Base-by-base conservation (phyloP, 495 filamentous ascomycete genomes). In the Penicillium steckii region DNA sequence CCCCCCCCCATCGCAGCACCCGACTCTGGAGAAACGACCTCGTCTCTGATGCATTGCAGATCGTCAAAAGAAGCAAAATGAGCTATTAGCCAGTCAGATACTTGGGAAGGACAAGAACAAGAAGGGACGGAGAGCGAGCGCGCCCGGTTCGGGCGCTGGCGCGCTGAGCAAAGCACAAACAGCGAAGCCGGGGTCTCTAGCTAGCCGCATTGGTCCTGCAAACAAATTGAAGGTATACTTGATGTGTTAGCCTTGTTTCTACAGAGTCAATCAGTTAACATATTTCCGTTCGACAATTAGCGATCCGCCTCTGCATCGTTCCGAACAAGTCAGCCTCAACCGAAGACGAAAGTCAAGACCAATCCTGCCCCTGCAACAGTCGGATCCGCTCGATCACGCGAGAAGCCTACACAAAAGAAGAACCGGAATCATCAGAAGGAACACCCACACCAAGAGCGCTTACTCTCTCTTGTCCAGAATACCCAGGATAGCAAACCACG, bases 131-230 rank as follows among this genome's bases (percentile, higher is more conserved):
- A 78, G 82, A 53, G 60, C 77, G 0, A 86, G 79, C 65, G 79
- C 83, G 8, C 78, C 83, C 5, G 71, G 75, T 12, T 65, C 70
- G n/a, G 76, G 68, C 30, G 33, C 50, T 22, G 59, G 68, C 44
- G 69, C 33, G 18, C 33, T 64, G 32, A 68, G 73, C 54, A 81
- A 79, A 52, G 49, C 67, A 26, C 70, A 70, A 46, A 59, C 58
- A 44, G 76, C 80, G 43, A 78, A 82, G 47, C 64, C 70, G 4
- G 67, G 64, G 10, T 83, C 77, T 46, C 76, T 94, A 29, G 87
- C 90, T 50, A 90, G 87, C 62, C 79, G 90, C 66, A 83, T 86
- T n/a, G 87, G 85, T 40, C 76, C 88, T 19, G 78, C 80, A 37
- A 15, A 15, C 33, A 15, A 29, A 3, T 10, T 26, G 23, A 29